Base-by-base conservation (phyloP, 345 rosid genomes). In the Syzygium grande region DNA sequence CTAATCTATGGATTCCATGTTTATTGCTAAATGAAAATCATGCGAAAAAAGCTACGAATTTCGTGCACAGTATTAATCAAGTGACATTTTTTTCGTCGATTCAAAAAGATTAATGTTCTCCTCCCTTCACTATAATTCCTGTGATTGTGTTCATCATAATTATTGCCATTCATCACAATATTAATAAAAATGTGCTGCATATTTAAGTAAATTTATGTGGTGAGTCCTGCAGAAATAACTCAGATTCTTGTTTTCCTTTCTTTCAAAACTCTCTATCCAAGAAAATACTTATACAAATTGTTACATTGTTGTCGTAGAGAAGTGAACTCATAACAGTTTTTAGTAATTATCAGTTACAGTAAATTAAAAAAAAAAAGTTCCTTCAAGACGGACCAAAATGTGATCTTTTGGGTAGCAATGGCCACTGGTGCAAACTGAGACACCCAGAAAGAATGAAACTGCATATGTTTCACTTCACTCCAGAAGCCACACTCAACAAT, bases 171-270 rank as follows among this genome's bases (percentile, higher is more conserved):
- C 46, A 43, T 43, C 46, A 43, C 46, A 43, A 6, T 43, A 43
- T 6, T 43, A 43, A 43, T 43, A 43, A 43, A 43, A 43, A 43
- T 43, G 46, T 43, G 46, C 46, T 43, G 7, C 46, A 43, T 43
- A 43, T 43, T 43, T 43, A 43, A 43, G 46, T 6, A 43, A 43
- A 43, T 43, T 25, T 59, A 58, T 25, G 29, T 58, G 7, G 7
- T 25, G 65, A 25, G 29, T 25, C 30, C 25, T 12, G 9, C 9
- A 61, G 0, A 59, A 61, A n/a, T 0, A 61, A 61, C 1, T 0
- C 15, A 17, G 29, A 13, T 61, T 34, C 29, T 6, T 61, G 0
- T 61, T 61, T 14, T 16, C 0, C 17, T 52, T 52, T 52, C 17
- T 52, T 14, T 52, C 17, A 15, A n/a, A 14, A 61, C 19, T 61